Base-by-base conservation (phyloP, 495 filamentous ascomycete genomes). In the Aspergillus panamensis region DNA sequence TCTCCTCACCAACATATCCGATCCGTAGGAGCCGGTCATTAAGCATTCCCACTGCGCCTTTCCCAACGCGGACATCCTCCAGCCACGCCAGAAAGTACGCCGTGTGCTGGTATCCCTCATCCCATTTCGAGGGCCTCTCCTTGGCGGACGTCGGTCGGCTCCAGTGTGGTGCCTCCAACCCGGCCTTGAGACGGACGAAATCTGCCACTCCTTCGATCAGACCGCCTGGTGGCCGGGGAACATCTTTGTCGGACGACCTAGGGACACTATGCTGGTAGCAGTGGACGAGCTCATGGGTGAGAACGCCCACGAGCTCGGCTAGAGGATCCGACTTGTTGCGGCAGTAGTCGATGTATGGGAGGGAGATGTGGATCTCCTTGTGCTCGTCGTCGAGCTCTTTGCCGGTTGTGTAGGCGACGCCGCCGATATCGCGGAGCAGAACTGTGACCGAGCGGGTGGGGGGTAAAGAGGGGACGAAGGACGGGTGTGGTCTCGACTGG, bases 201-300 rank as follows among this genome's bases (percentile, higher is more conserved):
- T 98, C 94, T 14, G 94, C 93, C 54, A 98, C 85, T 0, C 94
- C 94, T 67, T 98, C 94, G 53, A 96, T 87, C 58, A 98, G 62
- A 0, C 94, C 94, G 13, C 86, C 85, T 0, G 93, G 93, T 0
- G 75, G 71, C 13, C 40, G 61, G 4, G 66, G 67, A 7, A 66
- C 20, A 5, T 49, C 51, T 12, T 51, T 45, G 3, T 20, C 53
- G 35, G 13, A 53, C 80, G 2, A 72, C 75, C 1, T 79, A 8
- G 42, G 42, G 16, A 17, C 87, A 52, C 88, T 84, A 72, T 89
- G 90, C 69, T 98, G 94, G 74, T 88, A 96, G 75, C 92, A 97
- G 69, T 98, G 94, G 10, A 97, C 94, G 60, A 97, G 87, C 73
- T 98, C 94, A 69, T 98, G 94, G 0, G 85, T 84, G 8, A 98